Base-by-base conservation (phyloP, 2,329 filamentous ascomycete species). In the Cercospora zeina region DNA sequence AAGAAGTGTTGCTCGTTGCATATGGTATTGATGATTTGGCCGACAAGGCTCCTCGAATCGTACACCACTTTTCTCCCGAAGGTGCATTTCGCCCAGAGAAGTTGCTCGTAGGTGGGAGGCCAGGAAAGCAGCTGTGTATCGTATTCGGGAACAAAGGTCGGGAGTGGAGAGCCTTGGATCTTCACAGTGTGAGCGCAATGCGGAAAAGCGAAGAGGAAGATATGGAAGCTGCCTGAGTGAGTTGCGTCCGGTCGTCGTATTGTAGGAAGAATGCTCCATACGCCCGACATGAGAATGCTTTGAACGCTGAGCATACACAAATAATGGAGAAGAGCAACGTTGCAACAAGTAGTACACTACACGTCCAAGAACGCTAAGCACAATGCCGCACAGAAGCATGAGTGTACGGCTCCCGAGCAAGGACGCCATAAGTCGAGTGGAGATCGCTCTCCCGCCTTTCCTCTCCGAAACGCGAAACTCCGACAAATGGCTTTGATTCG, bases 131-230 rank as follows among this genome's bases (percentile, higher is more conserved):
- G 62, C 80, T 82, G 2, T 76, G 84, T 19, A 80, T 84, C 57
- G 81, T 87, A 30, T 70, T 87, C 63, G 84, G 83, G 49, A 77
- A 80, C 30, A 80, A 83, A 69, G 73, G 76, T 36, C 77, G 81
- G 69, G 79, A 82, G 62, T 86, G 84, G 72, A 77, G 80, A 53
- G 80, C 86, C 13, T 73, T 86, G 62, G 84, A 87, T 72, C 69
- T 87, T 66, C 42, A 58, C 8, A 56, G 54, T 21, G 19, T 39
- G 24, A 19, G n/a, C n/a, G 27, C 49, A 34, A 7, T 21, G 10
- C 49, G n/a, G n/a, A 53, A 34, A 4, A 13, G 49, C 24, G 24
- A 27, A 27, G 24, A n/a, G 7, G 49, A 53, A 21, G 49, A 34
- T 2, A 53, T 53, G 49, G 49, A 53, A 14, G 30, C 33, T 53